These are phyloP conservation scores for Medicago truncatula DNA, from an alignment of 306 rosid genomes.

Conservation along the genomic window MtrunA17r5.0-ANR NC_053049.1:42482001-42482500, in stretches of 20 bases:
- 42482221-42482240: slow-evolving; percentile 6
- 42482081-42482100: neutral
- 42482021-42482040: neutral
- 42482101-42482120: neutral
- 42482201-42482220: neutral
- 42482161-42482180: neutral
- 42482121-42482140: neutral
- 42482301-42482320: neutral
- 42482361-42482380: neutral
- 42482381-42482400: neutral
- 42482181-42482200: neutral
- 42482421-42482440: no score
- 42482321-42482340: neutral
- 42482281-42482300: neutral
- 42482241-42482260: neutral
- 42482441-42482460: neutral
- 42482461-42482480: neutral
- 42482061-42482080: neutral
- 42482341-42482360: neutral
- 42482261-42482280: neutral
- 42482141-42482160: neutral
- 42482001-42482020: no score
- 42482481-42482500: neutral
- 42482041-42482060: neutral
- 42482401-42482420: no score